phyloP scores from a whole-genome alignment of 1,139 yeast genomes.

The Keqinozyma sinolaborantium region DNA sequence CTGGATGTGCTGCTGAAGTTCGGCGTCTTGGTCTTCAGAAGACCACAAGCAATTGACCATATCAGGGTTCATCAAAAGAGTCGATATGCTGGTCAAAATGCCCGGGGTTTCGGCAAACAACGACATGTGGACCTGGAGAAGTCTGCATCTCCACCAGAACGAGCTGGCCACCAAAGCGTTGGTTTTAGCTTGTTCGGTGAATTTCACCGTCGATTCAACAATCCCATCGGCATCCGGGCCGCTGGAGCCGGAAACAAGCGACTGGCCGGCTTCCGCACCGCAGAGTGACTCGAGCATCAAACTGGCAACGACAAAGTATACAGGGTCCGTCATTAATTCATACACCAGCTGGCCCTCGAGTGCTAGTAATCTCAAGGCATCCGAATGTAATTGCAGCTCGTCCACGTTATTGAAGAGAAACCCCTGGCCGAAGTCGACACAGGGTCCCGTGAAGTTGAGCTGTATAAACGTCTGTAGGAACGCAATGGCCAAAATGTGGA shows the following conservation, averaged over 20 bases:
- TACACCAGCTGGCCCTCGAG: constrained; percentile 65
- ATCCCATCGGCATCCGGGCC: constrained; percentile 18
- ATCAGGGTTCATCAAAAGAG: constrained; percentile 31
- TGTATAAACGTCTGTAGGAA: constrained; percentile 70
- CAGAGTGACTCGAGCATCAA: constrained; percentile 50
- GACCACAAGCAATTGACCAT: constrained; percentile 29
- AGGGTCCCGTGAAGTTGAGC: constrained; percentile 83
- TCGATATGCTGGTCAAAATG: constrained; percentile 37
- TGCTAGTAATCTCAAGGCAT: constrained; percentile 36
- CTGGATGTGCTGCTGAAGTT: constrained; percentile 33
- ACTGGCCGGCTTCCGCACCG: constrained; percentile 22
- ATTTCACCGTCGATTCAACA: constrained; percentile 6
- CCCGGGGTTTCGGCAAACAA: constrained; percentile 58
- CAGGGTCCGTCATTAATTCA: constrained; percentile 54
- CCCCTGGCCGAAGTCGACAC: constrained; percentile 34
- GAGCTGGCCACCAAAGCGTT: constrained; percentile 43
- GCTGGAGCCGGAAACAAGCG: constrained; percentile 23
- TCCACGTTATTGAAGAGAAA: constrained; percentile 30
- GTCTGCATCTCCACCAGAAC: constrained; percentile 74
- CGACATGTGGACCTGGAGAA: constrained; percentile 59
- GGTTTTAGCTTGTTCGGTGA: background rate
- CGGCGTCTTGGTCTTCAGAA: constrained; percentile 18
- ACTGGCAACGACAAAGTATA: constrained; percentile 46
- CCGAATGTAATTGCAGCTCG: constrained; percentile 23
- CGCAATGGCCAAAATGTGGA: constrained; percentile 49